These are phyloP conservation scores for Vitis hybrid DNA, from an alignment of 177 flowering plant genomes.

Conservation along the genomic window DNA sequence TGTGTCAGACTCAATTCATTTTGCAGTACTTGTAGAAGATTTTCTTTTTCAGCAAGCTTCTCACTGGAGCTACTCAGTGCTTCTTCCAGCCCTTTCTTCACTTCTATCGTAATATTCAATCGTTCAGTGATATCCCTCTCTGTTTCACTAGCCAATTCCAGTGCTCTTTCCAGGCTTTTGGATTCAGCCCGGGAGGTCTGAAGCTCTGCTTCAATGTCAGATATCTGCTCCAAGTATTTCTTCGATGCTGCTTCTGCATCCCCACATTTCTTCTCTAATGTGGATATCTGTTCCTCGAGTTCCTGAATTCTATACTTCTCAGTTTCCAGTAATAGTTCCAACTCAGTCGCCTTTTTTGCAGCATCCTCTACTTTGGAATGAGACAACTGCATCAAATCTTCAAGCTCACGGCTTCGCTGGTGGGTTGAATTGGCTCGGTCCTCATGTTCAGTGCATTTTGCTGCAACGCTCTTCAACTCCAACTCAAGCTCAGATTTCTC, in stretches of 20 bases:
- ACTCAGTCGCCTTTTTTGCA: conserved; percentile 55
- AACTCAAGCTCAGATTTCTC: conserved; percentile 52
- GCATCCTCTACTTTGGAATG: conserved; percentile 65
- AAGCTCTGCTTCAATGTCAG: conserved; percentile 60
- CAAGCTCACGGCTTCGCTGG: conserved; percentile 70
- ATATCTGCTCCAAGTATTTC: conserved; percentile 37
- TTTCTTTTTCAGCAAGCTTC: conserved; percentile 68
- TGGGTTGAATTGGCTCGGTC: conserved; percentile 48
- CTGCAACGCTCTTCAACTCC: conserved; percentile 47
- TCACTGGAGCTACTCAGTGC: conserved; percentile 33
- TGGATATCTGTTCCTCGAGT: conserved; percentile 68
- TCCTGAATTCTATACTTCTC: conserved; percentile 68
- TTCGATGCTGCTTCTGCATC: conserved; percentile 62
- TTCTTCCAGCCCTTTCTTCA: conserved; percentile 57
- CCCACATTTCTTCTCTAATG: conserved; percentile 52
- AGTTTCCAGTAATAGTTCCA: conserved; percentile 70
- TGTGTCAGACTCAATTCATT: conserved; percentile 56
- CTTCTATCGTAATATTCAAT: conserved; percentile 46
- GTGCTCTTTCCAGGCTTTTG: conserved; percentile 61
- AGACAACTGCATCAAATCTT: conserved; percentile 60
- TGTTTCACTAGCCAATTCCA: conserved; percentile 60
- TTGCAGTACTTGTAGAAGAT: conserved; percentile 44
- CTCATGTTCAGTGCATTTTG: conserved; percentile 60
- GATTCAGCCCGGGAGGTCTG: conserved; percentile 55
- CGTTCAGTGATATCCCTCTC: conserved; percentile 58